A percentile compares a stretch with the other conserved stretches of the same genome.
Conservation (phyloP, 2,329 filamentous ascomycete genomes). For the Exophiala oligosperma region DNA sequence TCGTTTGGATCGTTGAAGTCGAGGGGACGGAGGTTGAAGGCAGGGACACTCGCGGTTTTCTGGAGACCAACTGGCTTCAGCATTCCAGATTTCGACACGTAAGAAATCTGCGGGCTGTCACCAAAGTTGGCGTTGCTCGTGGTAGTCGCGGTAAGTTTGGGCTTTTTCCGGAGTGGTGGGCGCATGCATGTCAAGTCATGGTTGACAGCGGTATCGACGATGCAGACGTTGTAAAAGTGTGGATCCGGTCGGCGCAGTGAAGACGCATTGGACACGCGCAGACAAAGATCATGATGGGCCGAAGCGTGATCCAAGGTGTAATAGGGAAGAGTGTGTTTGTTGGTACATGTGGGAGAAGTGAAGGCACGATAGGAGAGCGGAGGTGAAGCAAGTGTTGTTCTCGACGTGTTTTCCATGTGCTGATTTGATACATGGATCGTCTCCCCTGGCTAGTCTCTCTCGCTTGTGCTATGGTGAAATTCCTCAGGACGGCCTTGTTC, state of each 20-base stretch:
- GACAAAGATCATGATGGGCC: slow-evolving; percentile 12
- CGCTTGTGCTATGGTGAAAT: slow-evolving; percentile 23
- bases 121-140: slow-evolving; percentile 3
- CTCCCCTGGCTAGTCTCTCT: slow-evolving; percentile 18
- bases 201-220: slow-evolving; percentile 9
- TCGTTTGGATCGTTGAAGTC: slow-evolving; percentile 10
- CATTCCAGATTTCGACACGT: slow-evolving; percentile 17
- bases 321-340: slow-evolving; percentile 9
- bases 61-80: slow-evolving; percentile 12
- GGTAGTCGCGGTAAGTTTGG: slow-evolving; percentile 16
- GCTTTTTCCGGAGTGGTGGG: slow-evolving; percentile 25
- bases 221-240: slow-evolving; percentile 15
- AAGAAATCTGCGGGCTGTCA: slow-evolving; percentile 2
- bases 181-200: slow-evolving; percentile 17
- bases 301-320: slow-evolving; percentile 4
- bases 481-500: background rate
- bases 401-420: slow-evolving; percentile 10
- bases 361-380: slow-evolving; percentile 6
- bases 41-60: slow-evolving; percentile 20
- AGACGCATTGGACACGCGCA: slow-evolving; percentile 10
- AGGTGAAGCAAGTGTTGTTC: slow-evolving; percentile 5
- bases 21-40: slow-evolving; percentile 14
- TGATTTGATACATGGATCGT: slow-evolving; percentile 15
- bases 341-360: background rate
- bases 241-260: slow-evolving; percentile 8